Percentiles rank a stretch among this genome's conserved stretches.
These are phyloP conservation scores for Fusarium subtropicale DNA, from an alignment of 2,329 filamentous ascomycete genomes.

Conservation along the genomic window DNA sequence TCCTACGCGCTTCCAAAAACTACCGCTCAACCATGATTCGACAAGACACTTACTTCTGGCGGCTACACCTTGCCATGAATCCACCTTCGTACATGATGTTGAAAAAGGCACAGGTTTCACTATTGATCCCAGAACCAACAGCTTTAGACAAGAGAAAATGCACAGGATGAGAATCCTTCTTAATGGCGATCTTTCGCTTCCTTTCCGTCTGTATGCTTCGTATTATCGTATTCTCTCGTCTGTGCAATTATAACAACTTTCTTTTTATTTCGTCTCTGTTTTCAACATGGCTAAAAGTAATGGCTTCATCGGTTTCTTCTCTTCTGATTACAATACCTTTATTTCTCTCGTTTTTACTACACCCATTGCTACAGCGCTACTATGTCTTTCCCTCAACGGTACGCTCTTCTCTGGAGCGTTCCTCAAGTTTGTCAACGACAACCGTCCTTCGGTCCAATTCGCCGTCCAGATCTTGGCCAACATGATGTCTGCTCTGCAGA, in stretches of 20 bases:
- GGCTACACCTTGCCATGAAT: not conserved
- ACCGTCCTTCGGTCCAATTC: constrained; percentile 12
- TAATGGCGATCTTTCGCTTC: constrained; percentile 7
- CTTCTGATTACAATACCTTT: constrained; percentile 21
- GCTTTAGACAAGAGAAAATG: not conserved
- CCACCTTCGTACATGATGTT: not conserved
- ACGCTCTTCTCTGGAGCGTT: constrained; percentile 15
- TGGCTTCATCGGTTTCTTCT: constrained; percentile 15
- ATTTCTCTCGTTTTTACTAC: constrained; percentile 20
- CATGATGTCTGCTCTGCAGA: constrained; percentile 2
- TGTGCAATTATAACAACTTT: constrained; percentile 6
- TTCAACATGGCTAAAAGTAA: constrained; percentile 4
- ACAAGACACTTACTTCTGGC: not conserved
- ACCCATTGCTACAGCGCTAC: constrained; percentile 5
- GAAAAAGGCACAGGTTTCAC: constrained; percentile 4
- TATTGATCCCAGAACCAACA: constrained; percentile 4
- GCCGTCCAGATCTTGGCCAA: constrained; percentile 19
- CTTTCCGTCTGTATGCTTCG: not conserved
- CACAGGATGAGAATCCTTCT: not conserved
- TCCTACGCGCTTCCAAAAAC: constrained; percentile 4
- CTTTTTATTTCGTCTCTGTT: not conserved
- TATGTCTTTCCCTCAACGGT: constrained; percentile 10
- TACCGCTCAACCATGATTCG: constrained; percentile 2
- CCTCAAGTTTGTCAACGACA: not conserved
- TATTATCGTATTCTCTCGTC: not conserved